Base-by-base conservation (phyloP, 768 basidiomycete species). In the Pleurotus ostreatus region DNA sequence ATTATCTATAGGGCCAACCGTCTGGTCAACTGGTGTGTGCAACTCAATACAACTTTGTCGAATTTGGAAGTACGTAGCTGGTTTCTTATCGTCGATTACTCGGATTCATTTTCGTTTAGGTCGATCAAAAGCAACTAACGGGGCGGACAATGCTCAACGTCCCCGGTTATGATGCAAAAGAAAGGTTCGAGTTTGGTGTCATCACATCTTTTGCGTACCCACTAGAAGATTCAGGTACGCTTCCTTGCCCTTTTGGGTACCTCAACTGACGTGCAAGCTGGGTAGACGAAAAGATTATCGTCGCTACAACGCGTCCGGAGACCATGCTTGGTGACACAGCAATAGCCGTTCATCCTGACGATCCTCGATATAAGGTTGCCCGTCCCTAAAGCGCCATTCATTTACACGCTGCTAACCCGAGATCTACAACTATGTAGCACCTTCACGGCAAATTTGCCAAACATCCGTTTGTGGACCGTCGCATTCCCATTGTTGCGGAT, bases 321-420 rank as follows among this genome's bases (percentile, higher is more conserved):
- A 98, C 97, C 0, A 96, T 98, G 92, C 80, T 99, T 0, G 97
- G 97, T 37, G 97, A 98, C 79, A 93, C 94, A 2, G 97, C 92
- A 23, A 88, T 99, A 20, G 97, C 97, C 25, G 92, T 98, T 0
- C 96, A 99, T 71, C 95, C 94, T 2, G 83, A 95, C 57, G 96
- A 98, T 68, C 73, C 80, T 7, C 85, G 96, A 11, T 98, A 98
- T 74, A 94, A 79, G 71, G 88, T 86, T 34, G 8, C 9, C 30
- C 30, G 30, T 11, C 30, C 11, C 30, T 34, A 34, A 34, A 34
- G 30, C 30, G 30, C 11, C 16, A 30, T 5, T 18, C 7, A 34
- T 15, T n/a, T 6, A 39, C 7, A 5, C 7, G 12, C 39, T 43
- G 30, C 30, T 12, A 16, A 5, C 41, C 11, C 8, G 15, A 44